Evolutionary conservation across 257 asterid species (phyloP).

Genomic region (Linaria vulgaris): DNA sequence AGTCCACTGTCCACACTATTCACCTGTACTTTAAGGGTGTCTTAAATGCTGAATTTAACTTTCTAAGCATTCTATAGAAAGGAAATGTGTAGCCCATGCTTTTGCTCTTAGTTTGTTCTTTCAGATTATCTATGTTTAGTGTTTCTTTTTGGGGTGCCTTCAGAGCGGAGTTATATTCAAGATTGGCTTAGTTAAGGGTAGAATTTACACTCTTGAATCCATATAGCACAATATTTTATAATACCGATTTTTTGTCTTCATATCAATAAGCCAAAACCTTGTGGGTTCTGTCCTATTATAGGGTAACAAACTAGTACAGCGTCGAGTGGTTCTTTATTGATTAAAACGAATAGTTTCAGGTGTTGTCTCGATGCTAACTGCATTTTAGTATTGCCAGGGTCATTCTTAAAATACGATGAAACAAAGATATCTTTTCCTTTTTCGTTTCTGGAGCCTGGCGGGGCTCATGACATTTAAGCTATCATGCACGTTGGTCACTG

Average conservation of each 20-base stretch:
- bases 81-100: conserved; percentile 6
- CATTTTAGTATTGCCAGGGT: background rate
- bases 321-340: conserved; percentile 1
- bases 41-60: background rate
- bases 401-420: conserved; percentile 18
- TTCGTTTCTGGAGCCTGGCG: background rate
- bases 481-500: too few relatives aligned
- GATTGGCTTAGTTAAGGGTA: background rate
- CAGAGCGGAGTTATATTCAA: background rate
- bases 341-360: background rate
- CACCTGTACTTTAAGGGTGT: background rate
- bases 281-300: conserved; percentile 7
- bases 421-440: conserved; percentile 15
- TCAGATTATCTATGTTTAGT: background rate
- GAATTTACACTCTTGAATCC: background rate
- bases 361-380: conserved; percentile 1
- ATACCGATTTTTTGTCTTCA: conserved; percentile 7
- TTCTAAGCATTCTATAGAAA: background rate
- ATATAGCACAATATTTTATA: conserved; percentile 1
- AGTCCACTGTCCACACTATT: too few relatives aligned
- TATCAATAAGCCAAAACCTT: conserved; percentile 10
- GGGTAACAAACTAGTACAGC: conserved; percentile 1
- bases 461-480: background rate
- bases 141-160: background rate
- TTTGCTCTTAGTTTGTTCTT: conserved; percentile 14